A percentile compares a stretch with the other conserved stretches of the same genome.
These are phyloP conservation scores for Streptanthus diversifolius DNA, from an alignment of 345 rosid genomes.

Conservation along the genomic window DNA sequence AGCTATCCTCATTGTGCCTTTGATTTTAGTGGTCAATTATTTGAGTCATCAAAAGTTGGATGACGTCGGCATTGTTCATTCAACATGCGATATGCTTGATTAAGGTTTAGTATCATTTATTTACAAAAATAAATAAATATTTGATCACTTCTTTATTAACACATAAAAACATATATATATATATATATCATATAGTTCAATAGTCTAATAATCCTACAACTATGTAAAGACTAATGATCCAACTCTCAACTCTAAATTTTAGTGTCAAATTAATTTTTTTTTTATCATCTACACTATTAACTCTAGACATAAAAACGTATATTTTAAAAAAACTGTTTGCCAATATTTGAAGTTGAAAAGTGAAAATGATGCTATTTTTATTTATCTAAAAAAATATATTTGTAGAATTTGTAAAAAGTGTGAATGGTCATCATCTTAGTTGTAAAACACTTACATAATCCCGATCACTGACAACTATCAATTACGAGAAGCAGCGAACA, in stretches of 20 bases:
- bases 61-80: conserved; percentile 5
- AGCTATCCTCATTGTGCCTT: conserved; percentile 6
- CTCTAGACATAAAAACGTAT: too few relatives aligned
- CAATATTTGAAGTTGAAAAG: not conserved
- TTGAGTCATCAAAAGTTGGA: conserved; percentile 4
- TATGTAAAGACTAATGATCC: too few relatives aligned
- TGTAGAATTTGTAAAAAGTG: not conserved
- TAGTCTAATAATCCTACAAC: too few relatives aligned
- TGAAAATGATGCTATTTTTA: not conserved
- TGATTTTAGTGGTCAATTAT: conserved; percentile 26
- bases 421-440: not conserved
- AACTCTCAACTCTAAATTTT: too few relatives aligned
- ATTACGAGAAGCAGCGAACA: not conserved
- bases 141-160: not conserved
- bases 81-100: conserved; percentile 2
- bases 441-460: conserved; percentile 10
- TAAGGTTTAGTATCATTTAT: not conserved
- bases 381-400: not conserved
- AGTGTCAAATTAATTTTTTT: too few relatives aligned
- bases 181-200: too few relatives aligned
- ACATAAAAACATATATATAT: not conserved
- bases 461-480: conserved; percentile 11
- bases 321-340: not conserved
- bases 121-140: not conserved
- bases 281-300: too few relatives aligned